Evolutionary conservation across 768 basidiomycete species (phyloP).

Genomic region (Phylloporus arenicola): DNA sequence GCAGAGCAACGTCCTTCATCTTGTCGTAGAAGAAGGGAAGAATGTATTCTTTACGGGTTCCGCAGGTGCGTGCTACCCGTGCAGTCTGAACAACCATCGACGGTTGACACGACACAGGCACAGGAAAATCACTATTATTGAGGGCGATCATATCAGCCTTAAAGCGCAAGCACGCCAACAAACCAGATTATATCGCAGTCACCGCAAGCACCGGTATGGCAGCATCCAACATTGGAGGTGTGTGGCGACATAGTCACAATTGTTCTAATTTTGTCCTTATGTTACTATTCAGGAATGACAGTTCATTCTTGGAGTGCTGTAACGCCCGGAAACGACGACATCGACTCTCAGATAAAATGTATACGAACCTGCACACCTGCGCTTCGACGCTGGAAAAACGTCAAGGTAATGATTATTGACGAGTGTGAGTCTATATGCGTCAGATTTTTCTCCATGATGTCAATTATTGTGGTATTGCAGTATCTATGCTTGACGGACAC

Average conservation of each 20-base stretch:
- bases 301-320: constrained; percentile 60
- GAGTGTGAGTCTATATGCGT: constrained; percentile 40
- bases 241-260: background rate
- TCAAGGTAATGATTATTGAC: constrained; percentile 58
- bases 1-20: constrained; percentile 45
- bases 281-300: constrained; percentile 42
- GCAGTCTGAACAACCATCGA: background rate
- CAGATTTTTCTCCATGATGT: background rate
- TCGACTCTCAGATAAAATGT: constrained; percentile 44
- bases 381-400: constrained; percentile 50
- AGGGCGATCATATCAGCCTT: constrained; percentile 52
- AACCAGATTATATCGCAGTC: constrained; percentile 36
- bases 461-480: constrained; percentile 25
- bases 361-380: constrained; percentile 52
- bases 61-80: constrained; percentile 44
- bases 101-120: constrained; percentile 35
- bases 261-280: background rate
- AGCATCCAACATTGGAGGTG: constrained; percentile 46
- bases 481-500: constrained; percentile 66
- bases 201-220: constrained; percentile 44
- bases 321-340: constrained; percentile 38
- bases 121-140: constrained; percentile 59
- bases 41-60: constrained; percentile 66
- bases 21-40: constrained; percentile 52
- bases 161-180: constrained; percentile 32